Conservation (phyloP, 352 stramenopile species). For the Globisporangium splendens region DNA sequence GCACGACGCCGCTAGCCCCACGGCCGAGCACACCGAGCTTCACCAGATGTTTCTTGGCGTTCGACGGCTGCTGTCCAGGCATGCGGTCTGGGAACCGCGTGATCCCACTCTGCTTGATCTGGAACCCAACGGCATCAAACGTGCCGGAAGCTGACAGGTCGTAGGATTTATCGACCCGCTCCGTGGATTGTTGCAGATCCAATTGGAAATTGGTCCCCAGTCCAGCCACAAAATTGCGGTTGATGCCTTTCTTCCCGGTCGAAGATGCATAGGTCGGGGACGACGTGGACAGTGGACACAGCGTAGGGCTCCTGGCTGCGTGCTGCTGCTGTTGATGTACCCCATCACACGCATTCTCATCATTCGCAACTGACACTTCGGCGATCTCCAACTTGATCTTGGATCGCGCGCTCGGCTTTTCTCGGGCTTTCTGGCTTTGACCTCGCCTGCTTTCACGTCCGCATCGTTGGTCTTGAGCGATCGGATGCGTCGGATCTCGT, state of each 20-base stretch:
- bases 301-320: conserved; percentile 36
- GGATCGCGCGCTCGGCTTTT: conserved; percentile 54
- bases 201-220: conserved; percentile 69
- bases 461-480: conserved; percentile 42
- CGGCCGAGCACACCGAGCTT: conserved; percentile 78
- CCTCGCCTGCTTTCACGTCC: conserved; percentile 17
- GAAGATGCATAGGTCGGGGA: conserved; percentile 36
- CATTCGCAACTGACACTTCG: conserved; percentile 31
- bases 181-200: conserved; percentile 57
- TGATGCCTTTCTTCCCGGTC: conserved; percentile 63
- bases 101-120: conserved; percentile 82
- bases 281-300: conserved; percentile 25
- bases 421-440: conserved; percentile 37
- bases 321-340: conserved; percentile 27
- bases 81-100: conserved; percentile 57
- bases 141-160: conserved; percentile 78
- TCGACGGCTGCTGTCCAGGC: conserved; percentile 32
- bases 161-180: conserved; percentile 72
- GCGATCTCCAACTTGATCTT: conserved; percentile 79
- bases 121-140: conserved; percentile 76
- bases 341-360: conserved; percentile 13
- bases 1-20: conserved; percentile 85
- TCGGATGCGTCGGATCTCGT: conserved; percentile 74
- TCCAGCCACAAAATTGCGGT: conserved; percentile 62
- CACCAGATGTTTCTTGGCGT: conserved; percentile 79